Conservation (phyloP, 352 stramenopile species). For the Phytophthora cactorum region DNA sequence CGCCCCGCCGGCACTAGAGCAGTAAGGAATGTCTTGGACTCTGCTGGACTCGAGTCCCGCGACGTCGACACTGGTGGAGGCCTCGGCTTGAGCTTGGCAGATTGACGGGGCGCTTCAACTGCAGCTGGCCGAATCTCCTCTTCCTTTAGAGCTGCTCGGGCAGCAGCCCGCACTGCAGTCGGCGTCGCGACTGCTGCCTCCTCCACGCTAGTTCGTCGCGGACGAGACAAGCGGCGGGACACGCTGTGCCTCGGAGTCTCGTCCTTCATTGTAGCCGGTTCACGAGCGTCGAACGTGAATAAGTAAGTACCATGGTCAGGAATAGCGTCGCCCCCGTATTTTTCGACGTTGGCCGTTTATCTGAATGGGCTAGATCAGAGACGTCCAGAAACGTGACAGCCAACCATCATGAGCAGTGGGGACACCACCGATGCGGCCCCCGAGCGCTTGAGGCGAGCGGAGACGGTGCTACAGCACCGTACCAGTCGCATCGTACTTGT, state of each 20-base stretch:
- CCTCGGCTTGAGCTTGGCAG: conserved; percentile 21
- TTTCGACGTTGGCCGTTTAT: background rate
- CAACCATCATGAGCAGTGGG: conserved; percentile 11
- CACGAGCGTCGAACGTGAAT: background rate
- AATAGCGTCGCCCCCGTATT: conserved; percentile 16
- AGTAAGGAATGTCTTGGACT: conserved; percentile 56
- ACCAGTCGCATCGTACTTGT: conserved; percentile 77
- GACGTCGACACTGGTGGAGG: conserved; percentile 14
- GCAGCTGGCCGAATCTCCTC: conserved; percentile 31
- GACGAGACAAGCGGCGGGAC: conserved; percentile 18
- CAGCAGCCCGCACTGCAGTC: conserved; percentile 21
- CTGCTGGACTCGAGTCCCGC: conserved; percentile 4
- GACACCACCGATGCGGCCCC: conserved; percentile 27
- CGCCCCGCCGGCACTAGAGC: conserved; percentile 35
- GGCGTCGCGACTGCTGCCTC: conserved; percentile 18
- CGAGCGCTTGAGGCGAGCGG: conserved; percentile 68
- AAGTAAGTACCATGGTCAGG: conserved; percentile 4
- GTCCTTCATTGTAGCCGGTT: conserved; percentile 32
- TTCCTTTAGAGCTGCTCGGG: conserved; percentile 38
- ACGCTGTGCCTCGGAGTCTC: conserved; percentile 14
- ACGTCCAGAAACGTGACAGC: conserved; percentile 14
- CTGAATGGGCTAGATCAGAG: too few relatives aligned
- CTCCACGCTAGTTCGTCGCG: conserved; percentile 19
- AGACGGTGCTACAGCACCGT: conserved; percentile 70
- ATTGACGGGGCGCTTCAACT: conserved; percentile 12